Percentiles rank a stretch among this genome's conserved stretches.
Conservation (phyloP, 1,139 yeast species). For the Schwanniomyces etchellsii region DNA sequence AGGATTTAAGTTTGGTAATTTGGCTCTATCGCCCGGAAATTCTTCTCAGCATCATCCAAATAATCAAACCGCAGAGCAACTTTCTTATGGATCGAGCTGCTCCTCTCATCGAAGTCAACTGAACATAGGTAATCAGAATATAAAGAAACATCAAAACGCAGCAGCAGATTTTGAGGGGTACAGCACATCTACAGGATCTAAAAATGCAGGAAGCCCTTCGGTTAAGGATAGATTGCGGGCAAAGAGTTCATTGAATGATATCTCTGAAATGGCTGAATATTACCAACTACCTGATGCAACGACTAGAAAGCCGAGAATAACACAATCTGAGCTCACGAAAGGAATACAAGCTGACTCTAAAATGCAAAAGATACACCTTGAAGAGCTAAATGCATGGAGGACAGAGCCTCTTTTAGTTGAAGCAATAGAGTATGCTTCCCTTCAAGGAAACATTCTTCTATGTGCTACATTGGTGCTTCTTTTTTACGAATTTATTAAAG, state of each 20-base stretch:
- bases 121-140: not conserved
- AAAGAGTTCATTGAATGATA: not conserved
- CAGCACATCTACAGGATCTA: no score
- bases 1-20: slow-evolving; percentile 3
- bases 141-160: not conserved
- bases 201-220: not conserved
- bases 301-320: not conserved
- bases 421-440: slow-evolving; percentile 48
- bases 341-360: slow-evolving; percentile 3
- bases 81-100: not conserved
- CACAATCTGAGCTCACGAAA: not conserved
- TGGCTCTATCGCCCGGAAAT: slow-evolving; percentile 11
- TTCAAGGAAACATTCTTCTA: slow-evolving; percentile 63
- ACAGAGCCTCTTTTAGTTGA: slow-evolving; percentile 27
- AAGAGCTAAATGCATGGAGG: no score
- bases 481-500: slow-evolving; percentile 35
- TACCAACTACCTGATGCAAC: not conserved
- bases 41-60: slow-evolving; percentile 5
- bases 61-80: no score
- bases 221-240: not conserved
- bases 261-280: not conserved
- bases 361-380: no score
- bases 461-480: slow-evolving; percentile 56
- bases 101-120: not conserved
- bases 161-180: not conserved